These are phyloP conservation scores for Microbotryum violaceum DNA, from an alignment of 1,284 basidiomycete species.

Conservation along the genomic window DNA sequence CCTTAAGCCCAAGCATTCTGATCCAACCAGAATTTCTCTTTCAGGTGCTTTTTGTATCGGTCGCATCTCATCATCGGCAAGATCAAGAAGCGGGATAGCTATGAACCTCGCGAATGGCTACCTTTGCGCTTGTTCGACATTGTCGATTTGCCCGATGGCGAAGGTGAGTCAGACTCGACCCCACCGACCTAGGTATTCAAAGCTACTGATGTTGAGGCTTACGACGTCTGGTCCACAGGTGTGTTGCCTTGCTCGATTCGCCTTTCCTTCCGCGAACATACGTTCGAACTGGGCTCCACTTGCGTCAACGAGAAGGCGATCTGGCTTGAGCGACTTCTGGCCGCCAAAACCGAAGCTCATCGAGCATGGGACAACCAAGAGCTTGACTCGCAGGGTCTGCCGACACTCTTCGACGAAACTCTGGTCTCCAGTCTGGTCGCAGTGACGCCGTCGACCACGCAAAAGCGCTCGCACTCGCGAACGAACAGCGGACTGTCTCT, in stretches of 20 bases:
- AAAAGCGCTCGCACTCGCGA: not conserved
- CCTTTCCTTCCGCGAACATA: constrained; percentile 56
- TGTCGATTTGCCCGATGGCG: constrained; percentile 30
- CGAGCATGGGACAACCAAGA: constrained; percentile 17
- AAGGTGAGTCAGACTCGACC: constrained; percentile 23
- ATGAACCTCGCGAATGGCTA: constrained; percentile 82
- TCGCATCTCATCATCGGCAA: constrained; percentile 82
- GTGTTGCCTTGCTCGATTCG: constrained; percentile 72
- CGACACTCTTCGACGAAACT: constrained; percentile 26
- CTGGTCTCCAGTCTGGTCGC: constrained; percentile 21
- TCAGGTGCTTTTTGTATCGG: constrained; percentile 77
- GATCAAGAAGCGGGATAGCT: constrained; percentile 64
- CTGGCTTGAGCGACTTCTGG: constrained; percentile 52
- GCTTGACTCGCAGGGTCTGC: constrained; percentile 9
- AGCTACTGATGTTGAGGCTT: constrained; percentile 1
- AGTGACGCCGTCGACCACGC: not conserved
- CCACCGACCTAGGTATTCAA: not conserved
- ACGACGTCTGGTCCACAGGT: constrained; percentile 45
- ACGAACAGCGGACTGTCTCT: not conserved
- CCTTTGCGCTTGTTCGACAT: constrained; percentile 47
- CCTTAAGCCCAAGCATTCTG: constrained; percentile 54
- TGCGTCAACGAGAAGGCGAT: constrained; percentile 69
- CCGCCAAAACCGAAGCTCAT: constrained; percentile 9
- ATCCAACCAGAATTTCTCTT: constrained; percentile 51
- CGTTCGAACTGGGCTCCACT: constrained; percentile 73